Evolutionary conservation across 1,139 yeast genomes (phyloP).

Genomic region (Geotrichum carabidarum): DNA sequence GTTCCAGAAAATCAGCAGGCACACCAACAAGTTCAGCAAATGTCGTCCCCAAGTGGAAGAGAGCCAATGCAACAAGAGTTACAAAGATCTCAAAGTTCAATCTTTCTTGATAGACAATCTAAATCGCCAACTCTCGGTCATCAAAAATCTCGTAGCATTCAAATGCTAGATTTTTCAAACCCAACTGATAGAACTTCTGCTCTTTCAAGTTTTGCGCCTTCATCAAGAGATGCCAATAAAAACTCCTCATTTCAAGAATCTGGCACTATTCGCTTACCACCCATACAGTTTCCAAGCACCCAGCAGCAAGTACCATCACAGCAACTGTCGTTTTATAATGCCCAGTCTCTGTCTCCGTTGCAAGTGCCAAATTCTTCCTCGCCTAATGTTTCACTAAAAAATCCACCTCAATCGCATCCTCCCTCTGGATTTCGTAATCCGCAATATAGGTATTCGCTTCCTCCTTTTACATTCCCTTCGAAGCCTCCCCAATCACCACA

Average conservation of each 20-base stretch:
- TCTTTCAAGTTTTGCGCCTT: not conserved
- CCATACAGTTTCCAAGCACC: constrained; percentile 8
- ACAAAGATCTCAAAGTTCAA: constrained; percentile 3
- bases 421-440: not conserved
- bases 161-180: not conserved
- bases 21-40: not conserved
- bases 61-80: not conserved
- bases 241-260: constrained; percentile 1
- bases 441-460: constrained; percentile 8
- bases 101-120: constrained; percentile 3
- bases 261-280: constrained; percentile 15
- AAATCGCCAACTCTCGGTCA: constrained; percentile 8
- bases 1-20: constrained; percentile 5
- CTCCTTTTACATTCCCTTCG: constrained; percentile 14
- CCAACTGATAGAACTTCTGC: not conserved
- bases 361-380: not conserved
- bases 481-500: not conserved
- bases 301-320: not conserved
- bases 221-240: not conserved
- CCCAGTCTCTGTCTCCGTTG: not conserved
- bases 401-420: too few relatives aligned
- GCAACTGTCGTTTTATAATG: too few relatives aligned
- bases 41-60: not conserved
- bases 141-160: constrained; percentile 1
- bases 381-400: not conserved